phyloP scores from a whole-genome alignment of 371 early-diverging fungal genomes.

The Sanchytrium tribonematis region DNA sequence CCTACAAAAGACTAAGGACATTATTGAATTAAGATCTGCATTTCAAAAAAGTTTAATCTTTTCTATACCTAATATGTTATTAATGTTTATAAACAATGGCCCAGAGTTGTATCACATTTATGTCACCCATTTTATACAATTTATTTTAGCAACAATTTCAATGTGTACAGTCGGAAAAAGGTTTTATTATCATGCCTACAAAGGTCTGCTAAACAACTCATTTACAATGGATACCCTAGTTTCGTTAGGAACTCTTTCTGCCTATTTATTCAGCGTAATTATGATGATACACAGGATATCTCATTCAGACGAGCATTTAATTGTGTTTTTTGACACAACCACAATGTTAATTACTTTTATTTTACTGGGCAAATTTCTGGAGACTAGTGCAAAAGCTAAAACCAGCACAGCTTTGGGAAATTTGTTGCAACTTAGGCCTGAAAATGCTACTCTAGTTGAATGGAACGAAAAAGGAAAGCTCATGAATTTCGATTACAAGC shows the following conservation, averaged over 20 bases:
- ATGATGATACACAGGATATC: constrained; percentile 23
- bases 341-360: constrained; percentile 70
- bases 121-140: background rate
- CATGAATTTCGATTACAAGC: constrained; percentile 11
- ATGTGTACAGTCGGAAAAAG: constrained; percentile 29
- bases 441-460: constrained; percentile 31
- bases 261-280: constrained; percentile 42
- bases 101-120: too few relatives aligned
- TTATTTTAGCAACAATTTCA: constrained; percentile 25
- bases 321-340: constrained; percentile 74
- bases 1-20: constrained; percentile 52
- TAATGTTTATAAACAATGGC: too few relatives aligned
- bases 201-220: constrained; percentile 39
- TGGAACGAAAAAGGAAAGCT: constrained; percentile 11
- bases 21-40: constrained; percentile 40
- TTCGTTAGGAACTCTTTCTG: constrained; percentile 47
- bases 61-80: constrained; percentile 30
- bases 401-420: constrained; percentile 63
- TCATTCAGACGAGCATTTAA: constrained; percentile 22
- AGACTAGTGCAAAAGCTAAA: constrained; percentile 73
- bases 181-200: constrained; percentile 46
- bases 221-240: constrained; percentile 92
- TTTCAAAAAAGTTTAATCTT: constrained; percentile 30
- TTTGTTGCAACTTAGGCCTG: constrained; percentile 53
- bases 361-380: constrained; percentile 51